Conservation (phyloP, 441 rosid genomes). For the Melastoma candidum region DNA sequence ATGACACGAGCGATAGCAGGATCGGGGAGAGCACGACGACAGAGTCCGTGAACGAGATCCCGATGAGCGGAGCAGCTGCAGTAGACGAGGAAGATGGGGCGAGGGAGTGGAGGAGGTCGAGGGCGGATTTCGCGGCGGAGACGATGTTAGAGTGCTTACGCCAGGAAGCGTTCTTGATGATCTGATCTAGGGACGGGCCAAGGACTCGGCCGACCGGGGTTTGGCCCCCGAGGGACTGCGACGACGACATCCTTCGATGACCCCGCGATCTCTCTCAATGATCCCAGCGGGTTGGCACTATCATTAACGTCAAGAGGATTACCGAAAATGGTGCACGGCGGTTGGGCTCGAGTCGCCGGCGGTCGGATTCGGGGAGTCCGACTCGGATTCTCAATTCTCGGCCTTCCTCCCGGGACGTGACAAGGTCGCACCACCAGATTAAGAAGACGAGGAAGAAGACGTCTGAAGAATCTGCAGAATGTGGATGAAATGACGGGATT, state of each 20-base stretch:
- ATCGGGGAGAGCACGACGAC: conserved; percentile 60
- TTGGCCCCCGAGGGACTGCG: conserved; percentile 69
- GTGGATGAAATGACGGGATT: no score
- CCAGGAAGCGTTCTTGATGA: conserved; percentile 93
- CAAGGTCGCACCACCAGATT: no score
- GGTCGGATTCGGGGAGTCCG: no score
- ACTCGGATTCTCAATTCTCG: no score
- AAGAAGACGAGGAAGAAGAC: no score
- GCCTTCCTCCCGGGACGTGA: no score
- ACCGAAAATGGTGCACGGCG: no score
- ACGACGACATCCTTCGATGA: conserved; percentile 33
- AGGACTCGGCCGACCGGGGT: conserved; percentile 69
- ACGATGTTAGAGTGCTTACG: conserved; percentile 81
- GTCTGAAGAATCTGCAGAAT: no score
- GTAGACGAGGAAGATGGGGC: conserved; percentile 16
- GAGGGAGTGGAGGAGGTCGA: conserved; percentile 35
- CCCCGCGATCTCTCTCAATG: no score
- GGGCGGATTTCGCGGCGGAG: conserved; percentile 71
- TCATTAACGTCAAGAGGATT: no score
- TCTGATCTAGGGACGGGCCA: conserved; percentile 79
- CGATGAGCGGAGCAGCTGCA: conserved; percentile 7
- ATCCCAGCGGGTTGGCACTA: conserved; percentile 2
- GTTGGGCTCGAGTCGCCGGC: no score
- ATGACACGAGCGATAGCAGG: conserved; percentile 59
- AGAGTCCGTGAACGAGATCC: conserved; percentile 61